Evolutionary conservation across 352 stramenopile genomes (phyloP), one percentile per base, ranked within the genome.

Genomic region (Phytopythium sindhum): DNA sequence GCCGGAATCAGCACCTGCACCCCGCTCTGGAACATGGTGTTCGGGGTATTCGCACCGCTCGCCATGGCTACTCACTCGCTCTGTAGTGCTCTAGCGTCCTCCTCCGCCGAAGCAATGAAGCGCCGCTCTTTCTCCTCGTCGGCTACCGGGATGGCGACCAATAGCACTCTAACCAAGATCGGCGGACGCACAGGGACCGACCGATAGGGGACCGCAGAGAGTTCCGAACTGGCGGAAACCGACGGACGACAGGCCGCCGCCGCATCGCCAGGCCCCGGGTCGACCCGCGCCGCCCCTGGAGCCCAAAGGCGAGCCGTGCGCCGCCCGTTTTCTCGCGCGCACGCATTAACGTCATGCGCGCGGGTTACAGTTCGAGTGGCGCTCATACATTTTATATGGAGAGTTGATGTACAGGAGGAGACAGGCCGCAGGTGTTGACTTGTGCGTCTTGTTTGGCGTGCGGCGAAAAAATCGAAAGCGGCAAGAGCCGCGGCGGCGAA

Each of bases 1-100:
- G 86, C 86, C 0, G 86, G 86, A 72, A 94, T 92, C 61, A 91
- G 87, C 52, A 91, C 84, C 63, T 92, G 81, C 55, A 92, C 84
- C 52, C 83, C 83, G 55, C 67, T 81, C 63, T 81, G 60, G 57
- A 76, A 81, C 54, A 69, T 64, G 54, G 54, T 66, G 65, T 66
- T 68, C 6, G 21, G 37, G 15, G 33, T 57, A 14, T 24, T 11
- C 15, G 10, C 9, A 4, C 26, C 23, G 50, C 28, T 35, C 7
- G 17, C 42, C 42, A 48, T 48, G 42, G 42, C 31, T 8, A 8
- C 31, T 35, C 31, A 8, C 31, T 8, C 4, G 31, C 8, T 8
- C 31, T n/a, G n/a, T n/a, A n/a, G n/a, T n/a, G n/a, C n/a, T n/a
- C n/a, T n/a, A n/a, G n/a, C n/a, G n/a, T n/a, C n/a, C n/a, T n/a